Conservation (phyloP, 2,329 filamentous ascomycete species). For the Colletotrichum sp. region DNA sequence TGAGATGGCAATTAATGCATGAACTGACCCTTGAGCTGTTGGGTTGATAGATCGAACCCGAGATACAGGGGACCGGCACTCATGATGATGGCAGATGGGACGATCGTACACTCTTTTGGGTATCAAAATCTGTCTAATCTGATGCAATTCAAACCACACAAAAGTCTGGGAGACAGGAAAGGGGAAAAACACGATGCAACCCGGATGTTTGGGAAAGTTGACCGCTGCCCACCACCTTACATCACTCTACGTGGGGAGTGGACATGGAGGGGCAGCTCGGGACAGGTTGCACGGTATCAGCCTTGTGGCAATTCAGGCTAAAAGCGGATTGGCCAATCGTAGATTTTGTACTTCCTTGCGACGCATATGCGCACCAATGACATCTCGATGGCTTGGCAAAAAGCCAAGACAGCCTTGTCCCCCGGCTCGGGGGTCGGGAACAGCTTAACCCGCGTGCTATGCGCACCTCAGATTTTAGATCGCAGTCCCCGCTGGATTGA, state of each 20-base stretch:
- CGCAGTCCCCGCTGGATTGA: neutral
- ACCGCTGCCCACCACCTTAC: neutral
- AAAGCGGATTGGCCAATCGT: constrained; percentile 9
- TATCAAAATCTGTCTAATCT: neutral
- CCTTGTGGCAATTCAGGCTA: constrained; percentile 19
- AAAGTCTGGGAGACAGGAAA: neutral
- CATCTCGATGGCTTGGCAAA: constrained; percentile 4
- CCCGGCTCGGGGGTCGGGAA: constrained; percentile 10
- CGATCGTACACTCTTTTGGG: neutral
- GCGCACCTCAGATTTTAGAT: neutral
- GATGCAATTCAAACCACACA: neutral
- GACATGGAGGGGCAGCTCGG: constrained; percentile 13
- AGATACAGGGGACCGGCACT: constrained; percentile 71
- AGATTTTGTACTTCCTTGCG: neutral
- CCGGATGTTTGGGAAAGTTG: constrained; percentile 1
- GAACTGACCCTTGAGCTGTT: constrained; percentile 84
- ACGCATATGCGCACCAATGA: constrained; percentile 17
- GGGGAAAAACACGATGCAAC: neutral
- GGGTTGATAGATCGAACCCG: constrained; percentile 95
- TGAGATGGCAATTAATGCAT: neutral
- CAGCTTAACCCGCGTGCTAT: constrained; percentile 7
- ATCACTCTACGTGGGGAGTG: constrained; percentile 20
- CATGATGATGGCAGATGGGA: neutral
- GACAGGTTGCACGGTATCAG: constrained; percentile 15
- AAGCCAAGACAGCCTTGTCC: constrained; percentile 14